Percentiles rank a stretch among this genome's conserved stretches.
Conservation (phyloP, 768 basidiomycete genomes). For the Tremella fuciformis region DNA sequence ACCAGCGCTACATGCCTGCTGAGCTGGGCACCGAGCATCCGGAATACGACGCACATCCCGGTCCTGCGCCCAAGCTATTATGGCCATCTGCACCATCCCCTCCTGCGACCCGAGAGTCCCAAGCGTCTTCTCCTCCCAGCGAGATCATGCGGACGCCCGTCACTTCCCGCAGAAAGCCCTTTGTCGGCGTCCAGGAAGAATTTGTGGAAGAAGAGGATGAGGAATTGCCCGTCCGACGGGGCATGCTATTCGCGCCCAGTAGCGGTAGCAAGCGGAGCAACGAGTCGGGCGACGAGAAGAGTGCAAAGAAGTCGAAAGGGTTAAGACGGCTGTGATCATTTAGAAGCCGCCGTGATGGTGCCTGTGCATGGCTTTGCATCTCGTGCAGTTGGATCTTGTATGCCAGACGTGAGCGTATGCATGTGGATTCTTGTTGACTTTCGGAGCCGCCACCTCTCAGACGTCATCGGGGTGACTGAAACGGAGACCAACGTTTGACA, state of each 20-base stretch:
- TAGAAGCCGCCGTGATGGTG: neutral
- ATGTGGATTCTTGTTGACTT: too few relatives aligned
- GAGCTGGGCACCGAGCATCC: constrained; percentile 29
- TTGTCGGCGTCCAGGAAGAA: constrained; percentile 5
- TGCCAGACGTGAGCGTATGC: too few relatives aligned
- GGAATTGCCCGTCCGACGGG: constrained; percentile 22
- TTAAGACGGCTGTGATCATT: neutral
- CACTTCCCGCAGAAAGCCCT: constrained; percentile 8
- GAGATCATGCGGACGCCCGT: constrained; percentile 9
- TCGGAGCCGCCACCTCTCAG: too few relatives aligned
- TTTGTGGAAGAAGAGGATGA: constrained; percentile 18
- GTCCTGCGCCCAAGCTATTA: constrained; percentile 36
- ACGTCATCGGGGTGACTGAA: too few relatives aligned
- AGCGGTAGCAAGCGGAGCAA: neutral
- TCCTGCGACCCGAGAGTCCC: constrained; percentile 4
- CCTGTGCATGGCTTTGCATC: too few relatives aligned
- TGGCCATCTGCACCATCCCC: constrained; percentile 27
- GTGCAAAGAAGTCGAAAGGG: neutral
- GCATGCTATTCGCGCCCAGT: constrained; percentile 23
- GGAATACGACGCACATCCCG: constrained; percentile 38
- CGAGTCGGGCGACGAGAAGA: neutral
- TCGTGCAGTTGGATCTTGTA: too few relatives aligned
- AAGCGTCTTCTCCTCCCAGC: constrained; percentile 17
- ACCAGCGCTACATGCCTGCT: constrained; percentile 17
- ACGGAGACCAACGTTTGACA: too few relatives aligned